Base-by-base conservation (phyloP, 331 rosid genomes). In the Telfairia occidentalis region DNA sequence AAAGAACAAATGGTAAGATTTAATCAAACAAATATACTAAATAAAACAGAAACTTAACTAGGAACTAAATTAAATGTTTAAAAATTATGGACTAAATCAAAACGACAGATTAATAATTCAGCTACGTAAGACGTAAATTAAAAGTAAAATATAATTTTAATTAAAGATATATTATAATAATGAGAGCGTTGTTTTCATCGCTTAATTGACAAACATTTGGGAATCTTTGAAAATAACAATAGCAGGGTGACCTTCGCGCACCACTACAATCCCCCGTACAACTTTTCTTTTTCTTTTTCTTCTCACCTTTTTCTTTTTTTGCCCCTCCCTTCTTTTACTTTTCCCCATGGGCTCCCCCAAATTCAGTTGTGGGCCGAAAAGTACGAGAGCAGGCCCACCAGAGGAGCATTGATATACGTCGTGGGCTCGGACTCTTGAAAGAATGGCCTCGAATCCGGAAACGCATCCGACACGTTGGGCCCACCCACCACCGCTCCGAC, bases 361-460 rank as follows among this genome's bases (percentile, higher is more conserved):
- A 76, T 53, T 91, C 86, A 94, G 49, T 55, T 43, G 69, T 95
- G 99, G 84, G 90, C 89, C 52, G 97, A 84, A 78, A 95, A 89
- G 91, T 80, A 92, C 12, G 93, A 83, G 0, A 95, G 96, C 5
- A 95, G 93, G 85, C 97, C 99, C 87, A 95, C 96, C 4, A 95
- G 64, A 0, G 96, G 98, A 4, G 96, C 92, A 19, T 94, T 91
- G 73, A 91, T 94, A 66, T 94, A 91, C 0, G 97, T 91, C 0
- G 98, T 93, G 89, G 98, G 98, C 89, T 94, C 96, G 0, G 98
- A 88, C 58, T 94, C 84, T 82, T 94, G 96, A 75, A 88, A 94
- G 83, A 63, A 88, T 4, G 95, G 90, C 95, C 98, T 88, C 2
- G 98, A 94, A 73, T 91, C 96, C 0, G 98, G 96, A 78, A 94